Conservation (phyloP, 257 asterid genomes). For the Ophiorrhiza pumila region DNA sequence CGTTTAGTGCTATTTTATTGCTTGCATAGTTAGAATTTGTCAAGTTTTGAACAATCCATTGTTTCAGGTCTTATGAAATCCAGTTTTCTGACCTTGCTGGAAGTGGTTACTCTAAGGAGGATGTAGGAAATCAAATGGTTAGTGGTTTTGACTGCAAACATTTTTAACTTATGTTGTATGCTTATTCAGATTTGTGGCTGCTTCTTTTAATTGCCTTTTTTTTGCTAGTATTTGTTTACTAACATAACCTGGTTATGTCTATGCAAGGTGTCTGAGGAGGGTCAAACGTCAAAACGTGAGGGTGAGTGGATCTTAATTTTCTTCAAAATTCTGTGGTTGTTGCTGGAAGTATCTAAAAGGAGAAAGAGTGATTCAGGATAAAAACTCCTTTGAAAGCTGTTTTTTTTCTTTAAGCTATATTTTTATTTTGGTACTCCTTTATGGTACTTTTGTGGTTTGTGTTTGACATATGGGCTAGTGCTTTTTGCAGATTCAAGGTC, state of each 20-base stretch:
- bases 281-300: slow-evolving; percentile 48
- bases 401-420: not conserved
- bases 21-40: not conserved
- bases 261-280: slow-evolving; percentile 49
- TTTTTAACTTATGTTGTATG: slow-evolving; percentile 35
- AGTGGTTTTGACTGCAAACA: slow-evolving; percentile 22
- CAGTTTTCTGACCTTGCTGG: slow-evolving; percentile 41
- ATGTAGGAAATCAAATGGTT: slow-evolving; percentile 47
- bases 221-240: slow-evolving; percentile 1
- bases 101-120: slow-evolving; percentile 36
- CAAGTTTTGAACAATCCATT: slow-evolving; percentile 7
- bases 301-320: slow-evolving; percentile 50
- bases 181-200: slow-evolving; percentile 13
- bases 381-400: not conserved
- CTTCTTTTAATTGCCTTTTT: slow-evolving; percentile 14
- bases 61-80: slow-evolving; percentile 48
- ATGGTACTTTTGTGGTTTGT: not conserved
- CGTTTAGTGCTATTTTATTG: not conserved
- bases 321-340: slow-evolving; percentile 10
- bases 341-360: not conserved
- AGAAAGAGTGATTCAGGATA: not conserved
- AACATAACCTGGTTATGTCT: slow-evolving; percentile 16
- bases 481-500: slow-evolving; percentile 41
- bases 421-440: not conserved
- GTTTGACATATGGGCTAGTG: not conserved